Percentiles rank a stretch among this genome's conserved stretches.
Evolutionary conservation across 2,329 filamentous ascomycete species (phyloP).

Genomic region (Thelonectria olida): DNA sequence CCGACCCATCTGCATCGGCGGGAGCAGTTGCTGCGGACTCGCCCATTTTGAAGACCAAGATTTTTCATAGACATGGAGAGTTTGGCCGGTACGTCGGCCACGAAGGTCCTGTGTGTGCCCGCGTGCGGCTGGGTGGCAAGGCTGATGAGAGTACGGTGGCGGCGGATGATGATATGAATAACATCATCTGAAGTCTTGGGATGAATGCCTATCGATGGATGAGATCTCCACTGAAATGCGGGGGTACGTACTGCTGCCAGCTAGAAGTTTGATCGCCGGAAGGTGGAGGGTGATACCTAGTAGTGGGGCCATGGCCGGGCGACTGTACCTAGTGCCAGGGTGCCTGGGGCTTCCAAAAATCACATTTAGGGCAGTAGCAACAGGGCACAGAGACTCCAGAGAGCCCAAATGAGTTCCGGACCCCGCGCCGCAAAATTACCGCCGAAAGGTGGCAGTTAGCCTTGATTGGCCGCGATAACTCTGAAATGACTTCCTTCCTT

Average conservation of each 20-base stretch:
- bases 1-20: conserved; percentile 42
- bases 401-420: conserved; percentile 34
- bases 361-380: too few species aligned
- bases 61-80: conserved; percentile 38
- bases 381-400: too few species aligned
- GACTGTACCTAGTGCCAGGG: too few species aligned
- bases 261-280: neutral
- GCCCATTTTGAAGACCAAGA: conserved; percentile 40
- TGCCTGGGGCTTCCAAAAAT: too few species aligned
- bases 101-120: conserved; percentile 8
- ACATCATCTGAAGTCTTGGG: neutral
- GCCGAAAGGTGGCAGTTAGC: conserved; percentile 12
- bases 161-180: conserved; percentile 1
- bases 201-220: neutral
- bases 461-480: conserved; percentile 27
- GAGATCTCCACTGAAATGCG: conserved; percentile 10
- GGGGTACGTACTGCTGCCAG: conserved; percentile 14
- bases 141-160: neutral
- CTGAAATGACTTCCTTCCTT: conserved; percentile 2
- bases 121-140: conserved; percentile 3
- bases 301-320: neutral
- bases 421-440: conserved; percentile 34
- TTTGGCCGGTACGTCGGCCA: neutral
- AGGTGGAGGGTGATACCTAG: neutral
- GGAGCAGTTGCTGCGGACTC: conserved; percentile 43